Evolutionary conservation across 2,329 filamentous ascomycete species (phyloP).

Genomic region (Ceratocystis variospora): DNA sequence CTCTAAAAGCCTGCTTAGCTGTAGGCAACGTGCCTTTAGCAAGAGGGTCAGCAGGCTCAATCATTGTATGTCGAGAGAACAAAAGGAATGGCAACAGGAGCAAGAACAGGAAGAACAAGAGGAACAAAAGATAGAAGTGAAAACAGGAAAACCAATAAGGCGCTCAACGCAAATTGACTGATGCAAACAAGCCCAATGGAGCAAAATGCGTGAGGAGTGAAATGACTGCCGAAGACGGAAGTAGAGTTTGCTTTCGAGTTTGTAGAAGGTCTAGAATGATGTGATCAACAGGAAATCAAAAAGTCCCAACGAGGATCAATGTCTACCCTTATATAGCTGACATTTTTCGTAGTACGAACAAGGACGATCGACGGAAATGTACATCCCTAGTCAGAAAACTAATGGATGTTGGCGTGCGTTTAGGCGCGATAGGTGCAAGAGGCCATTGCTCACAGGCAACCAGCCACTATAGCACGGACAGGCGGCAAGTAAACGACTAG

Average conservation of each 20-base stretch:
- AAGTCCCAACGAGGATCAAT: neutral
- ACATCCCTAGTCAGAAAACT: neutral
- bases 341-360: neutral
- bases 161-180: neutral
- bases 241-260: neutral
- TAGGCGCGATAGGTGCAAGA: neutral
- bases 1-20: constrained; percentile 47
- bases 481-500: neutral
- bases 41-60: constrained; percentile 49
- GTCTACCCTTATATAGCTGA: neutral
- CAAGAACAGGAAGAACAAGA: constrained; percentile 13
- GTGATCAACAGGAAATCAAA: constrained; percentile 2
- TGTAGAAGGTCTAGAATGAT: neutral
- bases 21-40: constrained; percentile 51
- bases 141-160: neutral
- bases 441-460: neutral
- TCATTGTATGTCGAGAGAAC: neutral
- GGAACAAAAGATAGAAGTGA: neutral
- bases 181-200: neutral
- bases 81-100: neutral
- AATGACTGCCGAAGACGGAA: neutral
- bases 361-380: neutral
- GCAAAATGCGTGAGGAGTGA: neutral
- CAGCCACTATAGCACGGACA: neutral
- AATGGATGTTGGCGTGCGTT: neutral